Evolutionary conservation across 345 rosid species (phyloP).

Genomic region (Brassica incana): DNA sequence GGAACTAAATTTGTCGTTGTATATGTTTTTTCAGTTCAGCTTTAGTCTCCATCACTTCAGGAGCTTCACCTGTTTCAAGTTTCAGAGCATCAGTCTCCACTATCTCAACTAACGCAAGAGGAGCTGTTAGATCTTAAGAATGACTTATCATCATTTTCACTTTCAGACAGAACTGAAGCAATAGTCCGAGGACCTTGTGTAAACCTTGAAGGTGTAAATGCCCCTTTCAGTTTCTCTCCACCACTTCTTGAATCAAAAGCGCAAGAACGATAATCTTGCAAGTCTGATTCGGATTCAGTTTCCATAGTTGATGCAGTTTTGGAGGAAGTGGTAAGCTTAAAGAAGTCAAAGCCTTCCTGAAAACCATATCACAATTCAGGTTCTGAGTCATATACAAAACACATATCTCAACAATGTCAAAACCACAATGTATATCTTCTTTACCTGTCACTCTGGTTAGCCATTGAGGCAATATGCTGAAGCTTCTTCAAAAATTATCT

Average conservation of each 20-base stretch:
- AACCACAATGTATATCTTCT: background rate
- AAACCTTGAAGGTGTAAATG: constrained; percentile 40
- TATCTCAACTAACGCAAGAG: constrained; percentile 55
- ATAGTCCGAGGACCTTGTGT: constrained; percentile 39
- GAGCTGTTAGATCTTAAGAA: constrained; percentile 47
- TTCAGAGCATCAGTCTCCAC: constrained; percentile 43
- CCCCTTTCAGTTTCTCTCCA: constrained; percentile 51
- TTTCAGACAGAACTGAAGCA: constrained; percentile 51
- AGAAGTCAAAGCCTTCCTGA: constrained; percentile 30
- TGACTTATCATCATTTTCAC: constrained; percentile 41
- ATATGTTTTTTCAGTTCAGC: constrained; percentile 20
- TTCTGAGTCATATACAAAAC: constrained; percentile 13
- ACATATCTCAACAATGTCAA: constrained; percentile 2
- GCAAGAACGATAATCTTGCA: constrained; percentile 43
- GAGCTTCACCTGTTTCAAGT: constrained; percentile 36
- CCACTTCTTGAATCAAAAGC: constrained; percentile 68
- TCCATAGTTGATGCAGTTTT: constrained; percentile 26
- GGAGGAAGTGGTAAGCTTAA: constrained; percentile 33
- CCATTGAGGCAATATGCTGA: constrained; percentile 8
- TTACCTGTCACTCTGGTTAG: constrained; percentile 34
- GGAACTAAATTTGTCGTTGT: too few relatives aligned
- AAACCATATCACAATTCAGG: background rate
- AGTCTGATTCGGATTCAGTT: constrained; percentile 8
- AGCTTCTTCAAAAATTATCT: too few relatives aligned
- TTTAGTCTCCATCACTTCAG: constrained; percentile 10